These are phyloP conservation scores for Saccharomycopsis oosterbeekiorum DNA, from an alignment of 805 yeast species.

Conservation along the genomic window DNA sequence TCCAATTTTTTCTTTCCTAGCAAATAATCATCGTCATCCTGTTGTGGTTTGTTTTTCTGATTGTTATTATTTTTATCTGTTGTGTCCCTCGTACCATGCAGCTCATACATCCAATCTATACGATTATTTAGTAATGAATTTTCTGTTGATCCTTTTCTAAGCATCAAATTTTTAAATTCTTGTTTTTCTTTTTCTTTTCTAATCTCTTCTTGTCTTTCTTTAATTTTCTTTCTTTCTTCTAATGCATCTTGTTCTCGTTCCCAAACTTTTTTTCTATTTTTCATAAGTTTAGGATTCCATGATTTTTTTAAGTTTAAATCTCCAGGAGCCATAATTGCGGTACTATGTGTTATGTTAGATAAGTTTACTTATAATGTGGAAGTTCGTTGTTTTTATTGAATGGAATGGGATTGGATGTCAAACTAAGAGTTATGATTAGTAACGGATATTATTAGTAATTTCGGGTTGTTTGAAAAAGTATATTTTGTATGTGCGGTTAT, in stretches of 20 bases:
- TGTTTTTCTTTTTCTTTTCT: slow-evolving; percentile 50
- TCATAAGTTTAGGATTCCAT: slow-evolving; percentile 87
- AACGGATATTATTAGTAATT: too few relatives aligned
- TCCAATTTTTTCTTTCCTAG: slow-evolving; percentile 43
- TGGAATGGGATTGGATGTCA: too few relatives aligned
- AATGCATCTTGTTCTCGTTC: slow-evolving; percentile 67
- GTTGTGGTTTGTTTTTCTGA: slow-evolving; percentile 23
- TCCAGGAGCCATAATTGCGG: slow-evolving; percentile 58
- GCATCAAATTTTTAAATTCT: slow-evolving; percentile 38
- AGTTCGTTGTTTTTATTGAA: too few relatives aligned
- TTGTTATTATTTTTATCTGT: slow-evolving; percentile 20
- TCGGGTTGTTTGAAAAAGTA: too few relatives aligned
- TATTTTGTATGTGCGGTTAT: too few relatives aligned
- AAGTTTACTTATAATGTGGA: too few relatives aligned
- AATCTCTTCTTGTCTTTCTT: slow-evolving; percentile 55
- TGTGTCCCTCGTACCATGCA: slow-evolving; percentile 28
- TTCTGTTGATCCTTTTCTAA: slow-evolving; percentile 32
- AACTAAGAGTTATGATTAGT: too few relatives aligned
- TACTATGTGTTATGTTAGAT: too few relatives aligned
- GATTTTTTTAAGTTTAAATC: slow-evolving; percentile 88
- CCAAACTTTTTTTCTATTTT: slow-evolving; percentile 83
- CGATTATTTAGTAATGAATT: slow-evolving; percentile 29
- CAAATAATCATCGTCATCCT: slow-evolving; percentile 41
- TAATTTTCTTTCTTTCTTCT: slow-evolving; percentile 55
- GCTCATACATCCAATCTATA: slow-evolving; percentile 84